phyloP scores from a whole-genome alignment of 768 basidiomycete species.

The Boletus tylopilopsis region DNA sequence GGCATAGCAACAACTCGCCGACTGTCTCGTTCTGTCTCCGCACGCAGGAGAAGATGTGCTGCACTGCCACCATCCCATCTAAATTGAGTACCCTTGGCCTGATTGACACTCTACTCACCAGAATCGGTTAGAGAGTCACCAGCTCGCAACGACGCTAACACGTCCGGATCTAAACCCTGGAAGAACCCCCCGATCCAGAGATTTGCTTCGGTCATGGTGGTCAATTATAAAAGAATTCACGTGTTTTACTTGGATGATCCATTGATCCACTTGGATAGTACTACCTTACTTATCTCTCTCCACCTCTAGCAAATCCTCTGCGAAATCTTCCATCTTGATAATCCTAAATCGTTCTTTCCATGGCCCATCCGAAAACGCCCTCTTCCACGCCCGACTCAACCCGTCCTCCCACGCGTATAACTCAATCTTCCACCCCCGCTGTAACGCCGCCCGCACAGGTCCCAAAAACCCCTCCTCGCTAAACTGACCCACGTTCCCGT shows the following conservation, averaged over 20 bases:
- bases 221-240: no score
- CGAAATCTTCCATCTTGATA: slow-evolving; percentile 67
- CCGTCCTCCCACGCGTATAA: slow-evolving; percentile 89
- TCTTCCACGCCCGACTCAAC: slow-evolving; percentile 72
- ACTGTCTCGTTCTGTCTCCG: no score
- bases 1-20: no score
- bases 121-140: no score
- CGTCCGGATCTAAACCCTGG: no score
- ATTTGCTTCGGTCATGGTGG: neutral
- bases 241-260: no score
- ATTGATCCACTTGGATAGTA: no score
- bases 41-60: no score
- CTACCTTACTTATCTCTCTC: slow-evolving; percentile 23
- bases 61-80: no score
- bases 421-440: slow-evolving; percentile 93
- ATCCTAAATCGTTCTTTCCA: slow-evolving; percentile 46
- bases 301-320: slow-evolving; percentile 51
- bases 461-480: slow-evolving; percentile 92
- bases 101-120: no score
- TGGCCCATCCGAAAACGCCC: slow-evolving; percentile 59
- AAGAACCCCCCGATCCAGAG: neutral
- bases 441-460: slow-evolving; percentile 79
- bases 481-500: slow-evolving; percentile 90
- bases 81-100: no score
- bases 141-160: no score